phyloP scores from a whole-genome alignment of 2,329 filamentous ascomycete species.

The Fusarium floridanum region DNA sequence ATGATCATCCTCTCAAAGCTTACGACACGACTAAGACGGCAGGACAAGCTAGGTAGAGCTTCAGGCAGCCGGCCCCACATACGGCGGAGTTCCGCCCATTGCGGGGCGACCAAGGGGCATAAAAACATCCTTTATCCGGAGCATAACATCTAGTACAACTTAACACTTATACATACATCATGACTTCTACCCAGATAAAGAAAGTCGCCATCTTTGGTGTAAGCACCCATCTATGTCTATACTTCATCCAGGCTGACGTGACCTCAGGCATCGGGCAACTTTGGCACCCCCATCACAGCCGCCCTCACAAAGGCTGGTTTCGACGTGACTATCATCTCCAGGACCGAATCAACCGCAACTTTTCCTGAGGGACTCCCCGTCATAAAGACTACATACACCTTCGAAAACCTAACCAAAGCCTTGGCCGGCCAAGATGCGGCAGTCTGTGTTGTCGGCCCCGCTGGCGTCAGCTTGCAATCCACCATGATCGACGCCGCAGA shows the following conservation, averaged over 20 bases:
- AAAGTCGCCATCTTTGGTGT: constrained; percentile 33
- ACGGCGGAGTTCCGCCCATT: constrained; percentile 7
- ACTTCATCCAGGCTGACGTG: background rate
- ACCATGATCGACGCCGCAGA: constrained; percentile 33
- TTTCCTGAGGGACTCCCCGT: constrained; percentile 16
- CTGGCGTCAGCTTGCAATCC: constrained; percentile 20
- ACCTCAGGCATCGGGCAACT: constrained; percentile 34
- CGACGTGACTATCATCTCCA: constrained; percentile 27
- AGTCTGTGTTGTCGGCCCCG: constrained; percentile 26
- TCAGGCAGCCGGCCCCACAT: background rate
- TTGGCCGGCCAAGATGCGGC: constrained; percentile 24
- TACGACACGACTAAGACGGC: background rate
- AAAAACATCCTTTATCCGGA: background rate
- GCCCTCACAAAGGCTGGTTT: constrained; percentile 28
- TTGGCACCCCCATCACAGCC: constrained; percentile 32
- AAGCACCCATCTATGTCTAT: background rate
- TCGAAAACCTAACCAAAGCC: background rate
- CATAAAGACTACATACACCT: constrained; percentile 7
- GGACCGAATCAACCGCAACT: constrained; percentile 27
- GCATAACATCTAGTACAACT: background rate
- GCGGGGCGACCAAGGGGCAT: background rate
- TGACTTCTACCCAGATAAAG: constrained; percentile 5
- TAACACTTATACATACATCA: constrained; percentile 1
- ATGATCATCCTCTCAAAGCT: background rate
- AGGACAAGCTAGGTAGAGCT: background rate